Base-by-base conservation (phyloP, 768 basidiomycete genomes). In the Rhizopogon sp. region DNA sequence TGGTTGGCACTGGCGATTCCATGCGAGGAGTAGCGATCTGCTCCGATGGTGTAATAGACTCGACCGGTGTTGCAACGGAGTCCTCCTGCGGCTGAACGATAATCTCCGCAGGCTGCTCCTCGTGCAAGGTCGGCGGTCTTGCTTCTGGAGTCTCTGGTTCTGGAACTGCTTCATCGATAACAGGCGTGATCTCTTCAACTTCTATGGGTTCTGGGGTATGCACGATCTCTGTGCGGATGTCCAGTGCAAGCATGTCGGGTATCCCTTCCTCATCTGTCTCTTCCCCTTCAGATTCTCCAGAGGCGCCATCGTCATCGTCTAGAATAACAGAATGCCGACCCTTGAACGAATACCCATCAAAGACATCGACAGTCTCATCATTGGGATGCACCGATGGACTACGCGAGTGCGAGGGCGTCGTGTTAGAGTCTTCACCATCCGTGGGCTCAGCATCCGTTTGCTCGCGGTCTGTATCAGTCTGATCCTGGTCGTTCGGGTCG, bases 291-390 rank as follows among this genome's bases (percentile, higher is more conserved):
- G 67, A 56, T 64, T 76, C 52, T 55, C 70, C 58, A 59, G 74
- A 60, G 28, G 70, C 75, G 28, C 78, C 83, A 2, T 80, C 82
- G 6, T 84, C 85, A 17, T 83, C 85, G 59, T 88, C 90, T 43
- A 92, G 70, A 50, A 92, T 72, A 56, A 93, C 78, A 2, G 90
- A 92, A 70, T 90, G 78, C 16, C 89, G 78, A 9, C 90, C 93
- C 70, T 91, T 92, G 79, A 91, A 97, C 44, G 90, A 92, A 71
- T 97, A 97, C 3, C 93, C 93, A 69, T 94, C 93, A 65, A 95
- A 97, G 31, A 95, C 84, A 68, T 94, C 92, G 16, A 83, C 74
- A 25, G 66, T 72, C 6, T 86, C 79, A 25, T 87, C 83, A 10
- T 70, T 69, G 2, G 73, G 68, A 17, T 77, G 80, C 9, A 85